Base-by-base conservation (phyloP, 345 rosid species). In the Sonneratia alba region DNA sequence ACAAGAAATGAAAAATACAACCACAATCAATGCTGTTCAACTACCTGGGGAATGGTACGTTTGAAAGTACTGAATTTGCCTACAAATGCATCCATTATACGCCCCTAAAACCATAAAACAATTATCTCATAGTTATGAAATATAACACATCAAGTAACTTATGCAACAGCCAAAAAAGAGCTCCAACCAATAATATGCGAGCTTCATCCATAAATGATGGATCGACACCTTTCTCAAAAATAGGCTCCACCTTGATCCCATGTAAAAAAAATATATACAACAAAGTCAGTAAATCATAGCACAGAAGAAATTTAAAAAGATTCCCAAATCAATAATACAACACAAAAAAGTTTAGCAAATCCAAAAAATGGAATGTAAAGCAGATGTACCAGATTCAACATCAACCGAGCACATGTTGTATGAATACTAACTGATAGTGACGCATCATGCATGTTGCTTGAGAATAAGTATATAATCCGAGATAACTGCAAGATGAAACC, bases 401-500 rank as follows among this genome's bases (percentile, higher is more conserved):
- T 95, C 86, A 95, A 79, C 70, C 98, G 91, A 70, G 99, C 98
- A 78, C 99, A 92, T 64, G 99, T 95, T 6, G 97, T 92, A 79
- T 95, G 99, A 76, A 95, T 95, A 80, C 91, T 88, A 70, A 92
- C 94, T 53, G 99, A 88, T 83, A 95, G 85, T 37, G 98, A 85
- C 73, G 99, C 91, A 83, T 95, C 99, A 51, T 95, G 99, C 98
- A 95, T 92, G 83, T 95, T 95, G 73, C 94, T 90, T 56, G 98
- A 95, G 84, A 92, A 95, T 72, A 95, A 78, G 86, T 95, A 95
- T 71, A 95, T 95, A 73, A 95, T 90, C 75, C 96, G 91, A 0
- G 99, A 95, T 77, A 95, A 77, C 99, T 95, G 99, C 85, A 79
- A 76, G 34, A 75, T 55, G 65, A 59, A 73, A 74, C 69, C 19